Conservation (phyloP, 441 rosid genomes). For the Bruguiera hainesii region DNA sequence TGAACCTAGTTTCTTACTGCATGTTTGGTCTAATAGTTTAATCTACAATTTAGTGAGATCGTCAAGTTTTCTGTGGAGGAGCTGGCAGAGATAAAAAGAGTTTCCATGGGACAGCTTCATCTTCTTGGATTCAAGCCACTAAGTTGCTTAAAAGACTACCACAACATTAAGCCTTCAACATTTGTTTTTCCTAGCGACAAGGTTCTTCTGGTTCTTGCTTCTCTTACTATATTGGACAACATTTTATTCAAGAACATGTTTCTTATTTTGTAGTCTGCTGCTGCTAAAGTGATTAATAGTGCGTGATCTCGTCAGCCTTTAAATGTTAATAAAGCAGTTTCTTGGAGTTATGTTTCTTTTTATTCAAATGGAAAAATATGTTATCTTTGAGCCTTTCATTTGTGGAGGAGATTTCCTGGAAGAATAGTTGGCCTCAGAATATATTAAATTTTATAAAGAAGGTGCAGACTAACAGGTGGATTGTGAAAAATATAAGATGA, state of each 20-base stretch:
- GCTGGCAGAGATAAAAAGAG: slow-evolving; percentile 69
- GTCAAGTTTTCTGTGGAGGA: slow-evolving; percentile 61
- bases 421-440: too few species aligned
- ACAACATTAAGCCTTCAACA: slow-evolving; percentile 91
- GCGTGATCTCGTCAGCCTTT: too few species aligned
- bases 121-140: slow-evolving; percentile 96
- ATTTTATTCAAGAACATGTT: background rate
- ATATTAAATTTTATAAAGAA: too few species aligned
- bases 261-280: background rate
- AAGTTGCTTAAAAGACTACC: slow-evolving; percentile 82
- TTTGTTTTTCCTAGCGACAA: slow-evolving; percentile 87
- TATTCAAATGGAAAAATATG: too few species aligned
- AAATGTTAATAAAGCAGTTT: too few species aligned
- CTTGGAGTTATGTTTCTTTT: too few species aligned
- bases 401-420: too few species aligned
- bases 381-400: too few species aligned
- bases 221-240: slow-evolving; percentile 4
- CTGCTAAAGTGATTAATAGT: too few species aligned
- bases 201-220: slow-evolving; percentile 40
- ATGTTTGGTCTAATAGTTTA: slow-evolving; percentile 18
- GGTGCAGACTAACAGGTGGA: too few species aligned
- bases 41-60: slow-evolving; percentile 46
- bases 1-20: slow-evolving; percentile 7
- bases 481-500: too few species aligned
- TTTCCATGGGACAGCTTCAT: slow-evolving; percentile 60